Evolutionary conservation across 345 rosid genomes (phyloP).

Genomic region (Psidium guajava): DNA sequence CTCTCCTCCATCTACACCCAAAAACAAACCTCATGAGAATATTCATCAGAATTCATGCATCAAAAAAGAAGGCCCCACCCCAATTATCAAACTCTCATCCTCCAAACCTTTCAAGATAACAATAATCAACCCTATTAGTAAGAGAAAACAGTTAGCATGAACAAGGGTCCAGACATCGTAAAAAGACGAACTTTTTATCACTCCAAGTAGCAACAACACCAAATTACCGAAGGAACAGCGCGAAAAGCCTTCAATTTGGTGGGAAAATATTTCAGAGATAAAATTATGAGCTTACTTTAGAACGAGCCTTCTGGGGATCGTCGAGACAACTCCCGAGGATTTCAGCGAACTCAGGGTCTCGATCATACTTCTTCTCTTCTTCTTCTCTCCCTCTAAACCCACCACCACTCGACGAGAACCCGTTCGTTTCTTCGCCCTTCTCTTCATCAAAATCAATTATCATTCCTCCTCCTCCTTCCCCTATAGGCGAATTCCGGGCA

Average conservation of each 20-base stretch:
- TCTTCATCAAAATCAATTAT: slow-evolving; percentile 4
- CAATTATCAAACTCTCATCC: not conserved
- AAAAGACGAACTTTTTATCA: not conserved
- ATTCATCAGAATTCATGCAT: not conserved
- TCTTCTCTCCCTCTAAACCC: slow-evolving; percentile 26
- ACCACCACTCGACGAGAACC: slow-evolving; percentile 7
- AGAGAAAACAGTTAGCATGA: not conserved
- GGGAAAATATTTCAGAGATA: not conserved
- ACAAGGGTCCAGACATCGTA: not conserved
- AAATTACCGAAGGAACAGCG: not conserved
- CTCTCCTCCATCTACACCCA: slow-evolving; percentile 70
- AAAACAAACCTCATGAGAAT: not conserved
- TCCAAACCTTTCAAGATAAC: not conserved
- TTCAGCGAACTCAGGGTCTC: slow-evolving; percentile 82
- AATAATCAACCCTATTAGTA: not conserved
- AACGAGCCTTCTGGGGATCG: slow-evolving; percentile 67
- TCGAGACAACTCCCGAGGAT: slow-evolving; percentile 64
- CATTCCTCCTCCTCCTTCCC: not conserved
- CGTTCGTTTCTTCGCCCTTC: slow-evolving; percentile 10
- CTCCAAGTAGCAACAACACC: not conserved
- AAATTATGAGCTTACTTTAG: slow-evolving; percentile 32
- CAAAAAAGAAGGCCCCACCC: not conserved
- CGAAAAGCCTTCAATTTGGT: not conserved
- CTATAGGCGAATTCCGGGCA: slow-evolving; percentile 6
- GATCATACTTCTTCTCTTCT: slow-evolving; percentile 52